Conservation (phyloP, 2,329 filamentous ascomycete genomes). For the Zasmidium cellare region DNA sequence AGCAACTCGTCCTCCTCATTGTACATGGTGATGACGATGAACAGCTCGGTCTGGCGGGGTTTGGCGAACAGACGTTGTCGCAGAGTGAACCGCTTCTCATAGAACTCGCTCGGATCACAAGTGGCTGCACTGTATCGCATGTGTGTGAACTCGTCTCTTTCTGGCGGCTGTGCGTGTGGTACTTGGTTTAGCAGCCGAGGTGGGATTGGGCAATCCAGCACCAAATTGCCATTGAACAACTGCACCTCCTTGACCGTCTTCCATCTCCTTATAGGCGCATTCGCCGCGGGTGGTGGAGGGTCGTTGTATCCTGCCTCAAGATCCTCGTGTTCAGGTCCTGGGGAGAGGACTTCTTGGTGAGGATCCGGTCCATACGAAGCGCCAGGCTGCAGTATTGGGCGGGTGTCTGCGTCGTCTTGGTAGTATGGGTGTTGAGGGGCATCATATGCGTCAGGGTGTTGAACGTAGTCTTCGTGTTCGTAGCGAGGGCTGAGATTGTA, state of each 20-base stretch:
- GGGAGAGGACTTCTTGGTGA: constrained; percentile 37
- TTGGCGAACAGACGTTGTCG: constrained; percentile 91
- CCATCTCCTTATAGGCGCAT: constrained; percentile 76
- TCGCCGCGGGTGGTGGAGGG: constrained; percentile 52
- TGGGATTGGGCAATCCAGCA: constrained; percentile 93
- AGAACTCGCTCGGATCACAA: constrained; percentile 87
- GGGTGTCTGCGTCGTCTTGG: constrained; percentile 66
- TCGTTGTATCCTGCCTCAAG: constrained; percentile 41
- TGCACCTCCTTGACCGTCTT: constrained; percentile 98
- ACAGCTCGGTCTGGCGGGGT: constrained; percentile 87
- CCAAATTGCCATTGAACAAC: constrained; percentile 92
- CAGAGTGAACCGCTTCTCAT: constrained; percentile 84
- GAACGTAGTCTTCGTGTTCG: constrained; percentile 79
- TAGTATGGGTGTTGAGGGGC: constrained; percentile 54
- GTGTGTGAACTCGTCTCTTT: constrained; percentile 86
- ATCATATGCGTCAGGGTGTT: constrained; percentile 52
- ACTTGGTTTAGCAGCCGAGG: constrained; percentile 84
- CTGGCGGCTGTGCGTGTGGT: constrained; percentile 73
- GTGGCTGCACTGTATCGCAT: constrained; percentile 95
- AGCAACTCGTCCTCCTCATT: constrained; percentile 98
- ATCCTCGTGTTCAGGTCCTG: constrained; percentile 43
- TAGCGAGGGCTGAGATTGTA: constrained; percentile 70
- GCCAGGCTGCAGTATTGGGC: constrained; percentile 73
- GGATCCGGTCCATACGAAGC: constrained; percentile 63
- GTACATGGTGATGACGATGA: constrained; percentile 98